A percentile compares a stretch with the other conserved stretches of the same genome.
These are phyloP conservation scores for Anacardium occidentale DNA, from an alignment of 345 rosid genomes.

Conservation along the genomic window DNA sequence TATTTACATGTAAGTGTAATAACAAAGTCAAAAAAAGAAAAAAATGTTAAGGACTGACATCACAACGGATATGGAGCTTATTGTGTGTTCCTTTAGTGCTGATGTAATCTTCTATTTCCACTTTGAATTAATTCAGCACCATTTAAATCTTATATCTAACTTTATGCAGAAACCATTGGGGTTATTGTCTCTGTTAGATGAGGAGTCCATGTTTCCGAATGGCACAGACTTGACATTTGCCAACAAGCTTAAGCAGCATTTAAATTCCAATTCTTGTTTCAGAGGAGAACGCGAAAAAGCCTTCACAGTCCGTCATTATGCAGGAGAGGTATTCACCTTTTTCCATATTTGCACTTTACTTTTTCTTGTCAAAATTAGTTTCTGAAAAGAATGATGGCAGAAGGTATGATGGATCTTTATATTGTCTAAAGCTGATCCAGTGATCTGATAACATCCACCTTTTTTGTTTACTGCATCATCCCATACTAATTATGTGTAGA, in stretches of 20 bases:
- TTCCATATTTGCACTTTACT: background rate
- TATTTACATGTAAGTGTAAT: too few species aligned
- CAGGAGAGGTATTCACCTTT: constrained; percentile 76
- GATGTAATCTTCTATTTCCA: constrained; percentile 6
- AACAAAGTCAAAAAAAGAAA: too few species aligned
- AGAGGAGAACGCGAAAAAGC: constrained; percentile 78
- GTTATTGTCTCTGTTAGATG: constrained; percentile 81
- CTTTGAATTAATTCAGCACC: background rate
- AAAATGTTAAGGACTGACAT: background rate
- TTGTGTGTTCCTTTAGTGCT: background rate
- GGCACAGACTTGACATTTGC: constrained; percentile 94
- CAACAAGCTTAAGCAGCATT: constrained; percentile 90
- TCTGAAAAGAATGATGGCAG: background rate
- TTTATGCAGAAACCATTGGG: constrained; percentile 91
- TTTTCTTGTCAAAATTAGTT: background rate
- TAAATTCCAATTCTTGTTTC: constrained; percentile 70
- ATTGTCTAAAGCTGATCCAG: background rate
- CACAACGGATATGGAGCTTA: background rate
- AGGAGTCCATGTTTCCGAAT: constrained; percentile 96
- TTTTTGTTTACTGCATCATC: background rate
- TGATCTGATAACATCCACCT: background rate
- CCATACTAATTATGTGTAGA: background rate
- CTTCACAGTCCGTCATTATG: constrained; percentile 85
- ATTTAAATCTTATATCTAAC: constrained; percentile 14
- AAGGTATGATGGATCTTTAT: background rate